Base-by-base conservation (phyloP, 2,329 filamentous ascomycete species). In the Dothideomycetes sp. region DNA sequence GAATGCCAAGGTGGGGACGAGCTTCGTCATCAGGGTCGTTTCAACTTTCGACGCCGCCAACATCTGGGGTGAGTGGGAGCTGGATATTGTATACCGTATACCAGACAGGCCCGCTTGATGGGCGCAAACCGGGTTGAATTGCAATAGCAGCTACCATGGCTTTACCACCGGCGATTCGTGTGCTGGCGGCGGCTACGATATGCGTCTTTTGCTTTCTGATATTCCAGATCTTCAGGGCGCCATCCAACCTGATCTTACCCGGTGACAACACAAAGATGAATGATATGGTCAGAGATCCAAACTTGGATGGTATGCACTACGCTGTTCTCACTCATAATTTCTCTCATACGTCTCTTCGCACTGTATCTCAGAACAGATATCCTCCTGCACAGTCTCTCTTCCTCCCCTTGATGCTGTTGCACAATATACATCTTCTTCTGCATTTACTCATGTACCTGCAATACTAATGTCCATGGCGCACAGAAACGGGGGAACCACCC, bases 401-500 rank as follows among this genome's bases (percentile, higher is more conserved):
- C n/a, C n/a, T n/a, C n/a, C n/a, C n/a, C n/a, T n/a, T n/a, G n/a
- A n/a, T n/a, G n/a, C n/a, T n/a, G n/a, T n/a, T n/a, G n/a, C n/a
- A n/a, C n/a, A n/a, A n/a, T n/a, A n/a, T n/a, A n/a, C n/a, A 29
- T 7, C 10, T 12, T 29, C 19, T 30, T 5, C 18, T 31, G 29
- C 10, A 36, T 19, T 11, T 29, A 14, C 12, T 14, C 18, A 31
- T 15, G 8, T 10, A 16, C 50, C 43, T 53, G 51, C 18, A 48
- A n/a, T n/a, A n/a, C n/a, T 16, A 5, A 15, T 19, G 14, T 16
- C 10, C 22, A 10, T 16, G 5, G 40, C 17, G 12, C 14, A 43
- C 54, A 94, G 88, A 76, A 33, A 91, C 84, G 24, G 79, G 77
- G 47, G 89, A 96, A 61, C 89, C 89, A 16, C 75, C 81, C 47